Percentiles rank a stretch among this genome's conserved stretches.
Conservation (phyloP, 768 basidiomycete species). For the Baorangia bicolor region DNA sequence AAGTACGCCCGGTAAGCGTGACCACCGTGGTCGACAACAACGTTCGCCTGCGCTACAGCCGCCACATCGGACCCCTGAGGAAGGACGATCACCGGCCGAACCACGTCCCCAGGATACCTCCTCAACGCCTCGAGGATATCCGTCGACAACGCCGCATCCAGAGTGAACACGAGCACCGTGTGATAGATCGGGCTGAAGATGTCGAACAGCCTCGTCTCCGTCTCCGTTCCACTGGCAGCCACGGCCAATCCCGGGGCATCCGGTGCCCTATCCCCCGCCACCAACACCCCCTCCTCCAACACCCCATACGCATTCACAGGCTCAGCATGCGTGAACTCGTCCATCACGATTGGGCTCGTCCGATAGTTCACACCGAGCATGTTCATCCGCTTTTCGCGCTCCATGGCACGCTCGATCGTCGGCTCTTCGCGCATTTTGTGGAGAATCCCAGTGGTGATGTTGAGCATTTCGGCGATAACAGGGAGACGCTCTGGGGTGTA, state of each 20-base stretch:
- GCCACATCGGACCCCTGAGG: not conserved
- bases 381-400: slow-evolving; percentile 7
- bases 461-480: slow-evolving; percentile 46
- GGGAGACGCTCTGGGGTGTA: slow-evolving; percentile 47
- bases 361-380: slow-evolving; percentile 38
- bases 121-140: slow-evolving; percentile 10
- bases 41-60: slow-evolving; percentile 22
- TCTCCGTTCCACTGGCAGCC: not conserved
- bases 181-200: slow-evolving; percentile 25
- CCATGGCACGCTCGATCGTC: not conserved
- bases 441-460: slow-evolving; percentile 34
- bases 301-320: slow-evolving; percentile 13
- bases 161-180: slow-evolving; percentile 31
- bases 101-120: not conserved
- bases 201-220: slow-evolving; percentile 20
- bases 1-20: slow-evolving; percentile 43
- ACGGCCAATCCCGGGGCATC: slow-evolving; percentile 38
- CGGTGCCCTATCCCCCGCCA: slow-evolving; percentile 46
- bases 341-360: slow-evolving; percentile 35
- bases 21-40: slow-evolving; percentile 37
- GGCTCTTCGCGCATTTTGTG: not conserved
- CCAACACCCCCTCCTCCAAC: slow-evolving; percentile 26
- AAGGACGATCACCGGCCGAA: slow-evolving; percentile 15
- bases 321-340: slow-evolving; percentile 31
- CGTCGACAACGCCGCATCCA: not conserved